Percentiles rank a stretch among this genome's conserved stretches.
These are phyloP conservation scores for Blastocystis sp. DNA, from an alignment of 352 stramenopile genomes.

Conservation along the genomic window DNA sequence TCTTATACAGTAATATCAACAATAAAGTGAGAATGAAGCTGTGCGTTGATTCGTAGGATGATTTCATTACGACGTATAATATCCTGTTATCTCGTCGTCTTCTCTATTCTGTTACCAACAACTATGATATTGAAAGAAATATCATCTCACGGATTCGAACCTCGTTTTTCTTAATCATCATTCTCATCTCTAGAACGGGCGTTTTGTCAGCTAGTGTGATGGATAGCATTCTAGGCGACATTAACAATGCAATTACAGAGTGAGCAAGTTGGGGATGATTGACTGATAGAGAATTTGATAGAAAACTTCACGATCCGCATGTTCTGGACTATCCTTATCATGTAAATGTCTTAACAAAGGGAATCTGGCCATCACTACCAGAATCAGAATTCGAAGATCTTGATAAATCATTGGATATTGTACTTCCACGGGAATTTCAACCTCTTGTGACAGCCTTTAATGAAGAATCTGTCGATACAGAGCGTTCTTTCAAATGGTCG, in stretches of 20 bases:
- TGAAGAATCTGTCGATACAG: neutral
- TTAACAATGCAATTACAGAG: neutral
- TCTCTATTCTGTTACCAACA: neutral
- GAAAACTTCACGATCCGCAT: neutral
- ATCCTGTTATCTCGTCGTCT: slow-evolving; percentile 21
- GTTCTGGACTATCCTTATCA: neutral
- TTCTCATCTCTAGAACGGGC: neutral
- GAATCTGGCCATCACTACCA: neutral
- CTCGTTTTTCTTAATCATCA: neutral
- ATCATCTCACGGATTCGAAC: slow-evolving; percentile 8
- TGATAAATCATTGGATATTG: neutral
- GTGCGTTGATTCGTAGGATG: no score
- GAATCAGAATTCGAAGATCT: slow-evolving; percentile 15
- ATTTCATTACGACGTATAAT: slow-evolving; percentile 16
- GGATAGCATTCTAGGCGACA: slow-evolving; percentile 14
- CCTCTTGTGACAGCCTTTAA: neutral
- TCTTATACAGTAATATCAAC: slow-evolving; percentile 4
- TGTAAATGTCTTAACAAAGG: neutral
- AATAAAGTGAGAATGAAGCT: neutral
- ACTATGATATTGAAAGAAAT: slow-evolving; percentile 20
- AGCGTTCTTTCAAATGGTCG: slow-evolving; percentile 2
- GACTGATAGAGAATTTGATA: neutral
- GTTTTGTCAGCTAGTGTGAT: slow-evolving; percentile 6
- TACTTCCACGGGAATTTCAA: neutral
- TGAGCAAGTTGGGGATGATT: neutral